These are phyloP conservation scores for Murraya paniculata DNA, from an alignment of 345 rosid species.

Conservation along the genomic window DNA sequence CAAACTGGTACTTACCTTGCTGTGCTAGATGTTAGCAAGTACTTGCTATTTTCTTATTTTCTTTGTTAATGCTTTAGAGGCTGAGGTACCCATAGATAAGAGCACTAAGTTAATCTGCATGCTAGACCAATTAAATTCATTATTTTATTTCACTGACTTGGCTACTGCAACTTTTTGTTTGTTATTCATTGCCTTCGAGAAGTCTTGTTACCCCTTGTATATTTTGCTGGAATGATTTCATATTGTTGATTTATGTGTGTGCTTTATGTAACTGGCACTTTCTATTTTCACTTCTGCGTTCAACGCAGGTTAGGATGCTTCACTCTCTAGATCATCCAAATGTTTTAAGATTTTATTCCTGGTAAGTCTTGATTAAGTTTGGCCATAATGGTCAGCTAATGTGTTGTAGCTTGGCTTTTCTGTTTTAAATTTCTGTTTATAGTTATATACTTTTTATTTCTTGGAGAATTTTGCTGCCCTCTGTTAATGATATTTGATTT, in stretches of 20 bases:
- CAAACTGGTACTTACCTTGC: no score
- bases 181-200: neutral
- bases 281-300: neutral
- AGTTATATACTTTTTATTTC: neutral
- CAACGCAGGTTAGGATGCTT: constrained; percentile 82
- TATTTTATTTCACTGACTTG: neutral
- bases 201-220: neutral
- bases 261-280: neutral
- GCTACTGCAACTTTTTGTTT: neutral
- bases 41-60: neutral
- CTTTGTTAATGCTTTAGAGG: neutral
- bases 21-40: neutral
- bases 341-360: constrained; percentile 76
- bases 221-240: neutral
- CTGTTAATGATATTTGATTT: neutral
- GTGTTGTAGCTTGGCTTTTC: neutral
- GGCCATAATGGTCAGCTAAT: neutral
- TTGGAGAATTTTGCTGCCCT: neutral
- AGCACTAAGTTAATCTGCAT: neutral
- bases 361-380: constrained; percentile 41
- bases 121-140: neutral
- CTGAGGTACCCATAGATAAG: neutral
- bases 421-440: neutral
- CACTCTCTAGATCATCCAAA: constrained; percentile 81
- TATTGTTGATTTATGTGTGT: neutral